A percentile compares a stretch with the other conserved stretches of the same genome.
Evolutionary conservation across 2,329 filamentous ascomycete genomes (phyloP).

Genomic region (Aschersonia sp.): DNA sequence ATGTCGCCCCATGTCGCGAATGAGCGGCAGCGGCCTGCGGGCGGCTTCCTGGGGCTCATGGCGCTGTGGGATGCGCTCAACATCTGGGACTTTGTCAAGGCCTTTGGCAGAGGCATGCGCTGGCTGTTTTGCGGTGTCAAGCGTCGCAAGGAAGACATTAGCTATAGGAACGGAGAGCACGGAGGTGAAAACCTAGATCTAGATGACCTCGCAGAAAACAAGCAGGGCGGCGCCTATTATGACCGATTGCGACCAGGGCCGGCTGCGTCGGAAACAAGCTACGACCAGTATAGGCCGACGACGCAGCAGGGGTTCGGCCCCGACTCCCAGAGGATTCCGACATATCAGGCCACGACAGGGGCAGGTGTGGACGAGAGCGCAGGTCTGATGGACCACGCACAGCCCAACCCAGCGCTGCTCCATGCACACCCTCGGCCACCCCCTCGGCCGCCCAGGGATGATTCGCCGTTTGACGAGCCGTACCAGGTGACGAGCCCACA

Average conservation of each 20-base stretch:
- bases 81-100: slow-evolving; percentile 71
- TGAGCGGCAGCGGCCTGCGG: slow-evolving; percentile 35
- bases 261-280: not conserved
- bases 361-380: slow-evolving; percentile 21
- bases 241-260: slow-evolving; percentile 8
- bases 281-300: slow-evolving; percentile 14
- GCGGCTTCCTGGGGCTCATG: slow-evolving; percentile 48
- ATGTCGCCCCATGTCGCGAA: slow-evolving; percentile 27
- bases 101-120: slow-evolving; percentile 58
- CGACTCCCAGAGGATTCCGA: slow-evolving; percentile 16
- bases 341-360: slow-evolving; percentile 14
- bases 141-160: slow-evolving; percentile 36
- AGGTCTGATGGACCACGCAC: slow-evolving; percentile 26
- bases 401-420: slow-evolving; percentile 11
- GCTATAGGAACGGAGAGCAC: slow-evolving; percentile 22
- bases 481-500: not conserved
- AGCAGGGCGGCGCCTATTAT: slow-evolving; percentile 8
- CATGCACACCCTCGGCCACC: slow-evolving; percentile 2
- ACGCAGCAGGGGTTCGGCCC: slow-evolving; percentile 16
- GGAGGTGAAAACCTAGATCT: slow-evolving; percentile 19
- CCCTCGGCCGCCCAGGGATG: slow-evolving; percentile 2
- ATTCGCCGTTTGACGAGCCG: slow-evolving; percentile 1
- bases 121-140: slow-evolving; percentile 70
- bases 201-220: slow-evolving; percentile 20
- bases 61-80: slow-evolving; percentile 63